Evolutionary conservation across 1,284 basidiomycete species (phyloP).

Genomic region (Fomitiporia mediterranea): DNA sequence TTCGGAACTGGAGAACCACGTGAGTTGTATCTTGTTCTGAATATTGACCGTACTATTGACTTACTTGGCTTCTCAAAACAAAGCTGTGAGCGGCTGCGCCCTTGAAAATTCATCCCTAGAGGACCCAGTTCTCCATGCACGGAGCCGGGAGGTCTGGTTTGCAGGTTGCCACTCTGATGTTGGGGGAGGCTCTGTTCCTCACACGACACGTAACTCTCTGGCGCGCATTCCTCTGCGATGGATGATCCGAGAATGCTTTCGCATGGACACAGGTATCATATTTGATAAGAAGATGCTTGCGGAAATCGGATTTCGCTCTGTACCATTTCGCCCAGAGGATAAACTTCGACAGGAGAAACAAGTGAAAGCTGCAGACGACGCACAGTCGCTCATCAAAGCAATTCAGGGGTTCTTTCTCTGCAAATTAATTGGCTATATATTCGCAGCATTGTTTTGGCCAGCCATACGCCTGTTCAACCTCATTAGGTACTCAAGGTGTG

Average conservation of each 20-base stretch:
- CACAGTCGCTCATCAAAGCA: too few relatives aligned
- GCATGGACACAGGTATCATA: slow-evolving; percentile 25
- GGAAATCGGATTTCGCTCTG: slow-evolving; percentile 30
- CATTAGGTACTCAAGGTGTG: slow-evolving; percentile 2
- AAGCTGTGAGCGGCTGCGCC: too few relatives aligned
- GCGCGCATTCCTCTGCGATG: slow-evolving; percentile 27
- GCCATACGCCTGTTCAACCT: slow-evolving; percentile 8
- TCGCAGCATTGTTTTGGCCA: slow-evolving; percentile 2
- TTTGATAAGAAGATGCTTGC: slow-evolving; percentile 21
- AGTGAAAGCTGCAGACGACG: too few relatives aligned
- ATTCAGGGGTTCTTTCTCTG: too few relatives aligned
- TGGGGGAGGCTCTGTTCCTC: slow-evolving; percentile 26
- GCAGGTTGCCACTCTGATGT: slow-evolving; percentile 19
- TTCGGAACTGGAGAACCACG: too few relatives aligned
- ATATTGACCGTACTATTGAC: too few relatives aligned
- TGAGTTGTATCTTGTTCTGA: too few relatives aligned
- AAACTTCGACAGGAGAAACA: slow-evolving; percentile 34
- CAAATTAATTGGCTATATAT: slow-evolving; percentile 8
- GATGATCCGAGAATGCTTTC: slow-evolving; percentile 28
- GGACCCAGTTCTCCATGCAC: too few relatives aligned
- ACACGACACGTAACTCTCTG: slow-evolving; percentile 21
- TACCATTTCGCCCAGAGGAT: slow-evolving; percentile 38
- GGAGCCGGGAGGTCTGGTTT: slow-evolving; percentile 18
- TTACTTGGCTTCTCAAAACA: too few relatives aligned
- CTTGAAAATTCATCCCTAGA: too few relatives aligned